Conservation (phyloP, 73 alveolate genomes). For the Stentor roeselii region DNA sequence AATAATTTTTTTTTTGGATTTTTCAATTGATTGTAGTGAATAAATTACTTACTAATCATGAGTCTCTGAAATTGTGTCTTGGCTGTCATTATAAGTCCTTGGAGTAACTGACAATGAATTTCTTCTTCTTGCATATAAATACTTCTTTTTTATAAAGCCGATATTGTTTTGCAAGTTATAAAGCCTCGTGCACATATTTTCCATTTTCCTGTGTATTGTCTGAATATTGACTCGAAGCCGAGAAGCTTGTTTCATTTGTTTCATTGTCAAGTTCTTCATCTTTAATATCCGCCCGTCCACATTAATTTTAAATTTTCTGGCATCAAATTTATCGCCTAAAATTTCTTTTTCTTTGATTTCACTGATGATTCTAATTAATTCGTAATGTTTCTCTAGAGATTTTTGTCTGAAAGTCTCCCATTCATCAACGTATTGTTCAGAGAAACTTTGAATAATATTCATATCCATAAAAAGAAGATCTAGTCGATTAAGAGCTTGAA, state of each 20-base stretch:
- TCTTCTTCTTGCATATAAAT: neutral
- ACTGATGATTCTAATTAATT: no score
- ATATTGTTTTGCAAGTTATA: neutral
- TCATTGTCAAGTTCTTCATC: neutral
- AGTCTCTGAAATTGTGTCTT: no score
- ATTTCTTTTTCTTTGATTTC: neutral
- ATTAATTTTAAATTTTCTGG: neutral
- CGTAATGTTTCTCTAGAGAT: neutral
- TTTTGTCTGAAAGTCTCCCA: neutral
- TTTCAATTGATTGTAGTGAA: no score
- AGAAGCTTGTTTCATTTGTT: neutral
- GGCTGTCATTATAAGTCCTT: no score
- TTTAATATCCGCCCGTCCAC: neutral
- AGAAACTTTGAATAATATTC: neutral
- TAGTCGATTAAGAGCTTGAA: neutral
- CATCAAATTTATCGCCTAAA: neutral
- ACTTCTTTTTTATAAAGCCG: neutral
- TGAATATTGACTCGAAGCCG: neutral
- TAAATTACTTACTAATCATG: no score
- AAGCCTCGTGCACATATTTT: slow-evolving; percentile 10
- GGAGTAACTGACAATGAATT: no score
- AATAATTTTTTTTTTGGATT: no score
- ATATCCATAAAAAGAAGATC: slow-evolving; percentile 13
- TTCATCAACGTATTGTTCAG: neutral
- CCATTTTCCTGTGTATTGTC: neutral